phyloP scores from a whole-genome alignment of 768 basidiomycete genomes.

The Rhizopogon vesiculosus region DNA sequence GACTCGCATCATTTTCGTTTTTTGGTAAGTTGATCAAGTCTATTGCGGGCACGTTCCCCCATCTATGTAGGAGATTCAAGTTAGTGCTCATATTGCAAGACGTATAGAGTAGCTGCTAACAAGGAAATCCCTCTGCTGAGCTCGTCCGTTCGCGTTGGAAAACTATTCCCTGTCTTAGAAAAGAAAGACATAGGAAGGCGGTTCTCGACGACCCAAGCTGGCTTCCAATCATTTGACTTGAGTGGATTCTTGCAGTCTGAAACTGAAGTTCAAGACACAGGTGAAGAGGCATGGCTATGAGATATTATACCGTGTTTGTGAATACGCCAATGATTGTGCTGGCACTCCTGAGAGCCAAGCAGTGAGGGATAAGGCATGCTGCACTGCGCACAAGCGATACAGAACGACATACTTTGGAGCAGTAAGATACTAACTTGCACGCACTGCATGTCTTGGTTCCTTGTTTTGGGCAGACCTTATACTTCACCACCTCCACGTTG shows the following conservation, averaged over 20 bases:
- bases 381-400: not conserved
- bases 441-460: conserved; percentile 24
- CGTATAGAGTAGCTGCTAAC: conserved; percentile 4
- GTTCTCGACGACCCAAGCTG: conserved; percentile 17
- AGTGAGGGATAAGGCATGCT: not conserved
- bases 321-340: conserved; percentile 33
- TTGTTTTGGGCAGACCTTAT: conserved; percentile 21
- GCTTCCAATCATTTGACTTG: conserved; percentile 13
- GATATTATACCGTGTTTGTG: conserved; percentile 31
- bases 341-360: conserved; percentile 31
- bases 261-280: not conserved
- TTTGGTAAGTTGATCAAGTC: conserved; percentile 25
- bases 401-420: conserved; percentile 27
- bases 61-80: conserved; percentile 7
- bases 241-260: conserved; percentile 21
- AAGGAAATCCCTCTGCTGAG: conserved; percentile 23
- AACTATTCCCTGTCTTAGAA: conserved; percentile 9
- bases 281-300: not conserved
- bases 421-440: conserved; percentile 41
- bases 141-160: conserved; percentile 15
- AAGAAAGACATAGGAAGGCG: conserved; percentile 17
- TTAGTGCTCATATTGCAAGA: not conserved
- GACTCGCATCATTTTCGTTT: conserved; percentile 13
- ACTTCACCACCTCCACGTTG: conserved; percentile 21
- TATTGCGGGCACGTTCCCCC: conserved; percentile 33